These are phyloP conservation scores for Viola odorata DNA, from an alignment of 345 rosid species.

Conservation along the genomic window DNA sequence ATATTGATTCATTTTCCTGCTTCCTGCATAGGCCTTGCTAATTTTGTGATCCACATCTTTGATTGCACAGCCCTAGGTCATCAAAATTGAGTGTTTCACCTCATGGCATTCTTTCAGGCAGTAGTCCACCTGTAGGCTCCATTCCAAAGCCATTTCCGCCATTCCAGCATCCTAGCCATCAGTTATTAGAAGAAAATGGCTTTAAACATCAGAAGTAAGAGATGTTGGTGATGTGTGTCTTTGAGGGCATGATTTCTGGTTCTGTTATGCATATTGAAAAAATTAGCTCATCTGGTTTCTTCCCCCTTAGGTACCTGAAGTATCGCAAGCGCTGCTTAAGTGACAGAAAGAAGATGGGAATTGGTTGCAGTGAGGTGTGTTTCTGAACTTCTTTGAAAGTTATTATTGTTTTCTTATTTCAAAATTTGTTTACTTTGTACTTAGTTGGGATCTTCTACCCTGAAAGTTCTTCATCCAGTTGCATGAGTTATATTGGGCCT, in stretches of 20 bases:
- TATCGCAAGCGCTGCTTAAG: conserved; percentile 80
- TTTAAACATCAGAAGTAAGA: conserved; percentile 94
- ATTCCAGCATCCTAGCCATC: conserved; percentile 97
- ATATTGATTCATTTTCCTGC: no score
- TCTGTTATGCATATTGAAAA: conserved; percentile 1
- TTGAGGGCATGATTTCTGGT: not conserved
- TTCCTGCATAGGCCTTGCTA: not conserved
- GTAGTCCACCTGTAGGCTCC: conserved; percentile 96
- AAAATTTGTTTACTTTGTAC: no score
- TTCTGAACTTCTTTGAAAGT: conserved; percentile 12
- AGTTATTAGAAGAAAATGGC: conserved; percentile 90
- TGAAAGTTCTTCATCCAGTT: no score
- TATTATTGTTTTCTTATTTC: no score
- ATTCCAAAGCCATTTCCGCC: conserved; percentile 88
- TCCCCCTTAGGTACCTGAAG: conserved; percentile 69
- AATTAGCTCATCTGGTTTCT: conserved; percentile 23
- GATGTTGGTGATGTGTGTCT: not conserved
- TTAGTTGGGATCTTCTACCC: no score
- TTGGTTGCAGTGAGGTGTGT: conserved; percentile 90
- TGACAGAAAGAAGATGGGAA: conserved; percentile 88
- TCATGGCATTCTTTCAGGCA: conserved; percentile 56
- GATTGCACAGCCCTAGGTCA: conserved; percentile 51
- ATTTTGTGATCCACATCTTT: conserved; percentile 14
- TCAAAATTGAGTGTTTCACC: conserved; percentile 83
- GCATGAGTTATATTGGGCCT: no score